Conservation (phyloP, 2,329 filamentous ascomycete species). For the Leptosphaerulina australis region DNA sequence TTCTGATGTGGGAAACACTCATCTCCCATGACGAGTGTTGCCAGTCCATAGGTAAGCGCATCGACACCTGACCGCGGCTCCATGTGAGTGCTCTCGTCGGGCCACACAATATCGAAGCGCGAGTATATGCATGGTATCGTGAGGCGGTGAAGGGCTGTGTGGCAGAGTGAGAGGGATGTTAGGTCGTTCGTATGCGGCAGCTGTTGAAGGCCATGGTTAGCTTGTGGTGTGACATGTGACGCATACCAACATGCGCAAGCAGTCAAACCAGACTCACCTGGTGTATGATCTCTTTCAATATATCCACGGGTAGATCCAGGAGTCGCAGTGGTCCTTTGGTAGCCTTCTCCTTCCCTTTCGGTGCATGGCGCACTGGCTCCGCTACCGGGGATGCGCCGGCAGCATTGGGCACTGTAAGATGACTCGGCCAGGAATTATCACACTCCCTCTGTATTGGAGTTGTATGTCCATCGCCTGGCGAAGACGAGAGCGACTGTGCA, state of each 20-base stretch:
- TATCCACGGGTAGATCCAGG: constrained; percentile 77
- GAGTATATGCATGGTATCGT: constrained; percentile 82
- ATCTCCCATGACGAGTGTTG: constrained; percentile 76
- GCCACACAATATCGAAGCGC: constrained; percentile 88
- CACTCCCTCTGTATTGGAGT: constrained; percentile 18
- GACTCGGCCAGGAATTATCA: constrained; percentile 22
- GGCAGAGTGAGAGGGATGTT: constrained; percentile 76
- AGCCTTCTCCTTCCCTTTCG: constrained; percentile 57
- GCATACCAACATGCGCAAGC: background rate
- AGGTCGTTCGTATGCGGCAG: constrained; percentile 82
- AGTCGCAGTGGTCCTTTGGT: constrained; percentile 65
- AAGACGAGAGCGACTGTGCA: constrained; percentile 25
- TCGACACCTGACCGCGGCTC: constrained; percentile 76
- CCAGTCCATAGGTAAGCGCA: constrained; percentile 80
- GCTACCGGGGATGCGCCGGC: constrained; percentile 27
- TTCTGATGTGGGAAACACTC: constrained; percentile 63
- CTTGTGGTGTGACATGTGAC: background rate
- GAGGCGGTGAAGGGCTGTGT: constrained; percentile 76
- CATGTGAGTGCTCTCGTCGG: constrained; percentile 68
- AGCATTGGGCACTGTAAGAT: constrained; percentile 6
- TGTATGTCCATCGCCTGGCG: constrained; percentile 32
- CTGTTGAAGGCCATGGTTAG: constrained; percentile 52
- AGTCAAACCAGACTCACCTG: constrained; percentile 60
- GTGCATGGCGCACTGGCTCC: constrained; percentile 32
- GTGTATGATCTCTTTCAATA: constrained; percentile 78